Evolutionary conservation across 2,329 filamentous ascomycete species (phyloP).

Genomic region (Orbilia ellipsospora): DNA sequence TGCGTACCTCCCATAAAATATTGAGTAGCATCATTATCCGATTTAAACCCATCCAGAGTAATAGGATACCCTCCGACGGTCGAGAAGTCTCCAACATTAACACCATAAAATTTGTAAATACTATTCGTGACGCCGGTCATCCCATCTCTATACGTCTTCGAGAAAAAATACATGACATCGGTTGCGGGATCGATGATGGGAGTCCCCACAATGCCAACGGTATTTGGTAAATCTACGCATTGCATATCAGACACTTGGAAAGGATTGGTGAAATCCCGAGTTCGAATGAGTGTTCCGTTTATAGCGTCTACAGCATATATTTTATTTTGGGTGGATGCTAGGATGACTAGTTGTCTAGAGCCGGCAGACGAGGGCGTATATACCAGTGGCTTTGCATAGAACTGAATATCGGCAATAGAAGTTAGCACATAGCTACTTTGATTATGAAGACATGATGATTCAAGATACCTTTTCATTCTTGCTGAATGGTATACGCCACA

Average conservation of each 20-base stretch:
- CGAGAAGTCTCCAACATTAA: conserved; percentile 62
- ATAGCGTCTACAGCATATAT: conserved; percentile 64
- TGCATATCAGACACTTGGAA: conserved; percentile 67
- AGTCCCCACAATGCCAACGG: conserved; percentile 65
- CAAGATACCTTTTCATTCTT: conserved; percentile 30
- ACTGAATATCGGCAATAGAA: conserved; percentile 60
- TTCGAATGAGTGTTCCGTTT: conserved; percentile 62
- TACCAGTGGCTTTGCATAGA: conserved; percentile 66
- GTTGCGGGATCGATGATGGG: conserved; percentile 65
- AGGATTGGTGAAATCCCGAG: conserved; percentile 64
- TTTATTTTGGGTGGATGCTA: conserved; percentile 63
- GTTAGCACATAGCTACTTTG: not conserved
- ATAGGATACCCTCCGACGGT: conserved; percentile 65
- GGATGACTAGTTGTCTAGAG: conserved; percentile 62
- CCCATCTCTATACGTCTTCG: conserved; percentile 64
- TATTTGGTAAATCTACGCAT: conserved; percentile 67
- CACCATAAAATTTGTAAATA: conserved; percentile 59
- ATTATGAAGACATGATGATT: not conserved
- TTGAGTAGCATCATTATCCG: conserved; percentile 66
- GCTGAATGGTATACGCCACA: conserved; percentile 38
- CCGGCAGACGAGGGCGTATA: conserved; percentile 63
- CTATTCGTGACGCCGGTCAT: conserved; percentile 59
- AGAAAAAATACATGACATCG: conserved; percentile 64
- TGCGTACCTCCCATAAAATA: conserved; percentile 68
- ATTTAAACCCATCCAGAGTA: conserved; percentile 65